Base-by-base conservation (phyloP, 352 stramenopile genomes). In the Phytophthora niederhauseri region DNA sequence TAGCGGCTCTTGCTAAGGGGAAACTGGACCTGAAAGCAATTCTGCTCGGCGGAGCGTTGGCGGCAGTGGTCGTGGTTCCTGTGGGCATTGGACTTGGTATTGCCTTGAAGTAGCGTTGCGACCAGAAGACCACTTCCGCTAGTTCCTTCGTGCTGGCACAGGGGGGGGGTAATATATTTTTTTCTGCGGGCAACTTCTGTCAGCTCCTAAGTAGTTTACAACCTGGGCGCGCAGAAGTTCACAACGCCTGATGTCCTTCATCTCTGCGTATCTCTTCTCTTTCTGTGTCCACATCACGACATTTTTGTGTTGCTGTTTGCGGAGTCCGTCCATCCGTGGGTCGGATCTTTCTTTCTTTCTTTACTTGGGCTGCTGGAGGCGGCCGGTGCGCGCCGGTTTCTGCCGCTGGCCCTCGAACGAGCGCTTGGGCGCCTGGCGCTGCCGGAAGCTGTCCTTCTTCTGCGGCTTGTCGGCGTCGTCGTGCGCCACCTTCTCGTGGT, bases 331-430 rank as follows among this genome's bases (percentile, higher is more conserved):
- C n/a, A n/a, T n/a, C n/a, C n/a, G n/a, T n/a, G n/a, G n/a, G n/a
- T 15, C 14, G 34, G 34, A 43, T 43, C 34, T 43, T 77, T 85
- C 34, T 43, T 77, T 43, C 34, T 43, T 77, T 85, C 34, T 43
- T 77, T 85, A 91, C 66, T 85, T 89, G 55, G 83, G 83, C 66
- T 91, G 83, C 53, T 91, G 81, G 45, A 91, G 72, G 36, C 83
- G 83, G 12, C 83, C 83, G 57, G 77, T 69, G 60, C 79, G 81
- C 72, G 79, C 79, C 24, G 81, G 79, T 63, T 91, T 91, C 52
- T 82, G 75, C 49, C 81, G 78, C 11, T 64, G 69, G 4, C 52
- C n/a, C 58, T 91, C 70, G 20, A 73, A 79, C 9, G 75, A 77
- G 43, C 66, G 78, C 66, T 87, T 87, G 17, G 80, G 76, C 30